Evolutionary conservation across 139 green algal genomes (phyloP).

Genomic region (Tetraselmis chui): DNA sequence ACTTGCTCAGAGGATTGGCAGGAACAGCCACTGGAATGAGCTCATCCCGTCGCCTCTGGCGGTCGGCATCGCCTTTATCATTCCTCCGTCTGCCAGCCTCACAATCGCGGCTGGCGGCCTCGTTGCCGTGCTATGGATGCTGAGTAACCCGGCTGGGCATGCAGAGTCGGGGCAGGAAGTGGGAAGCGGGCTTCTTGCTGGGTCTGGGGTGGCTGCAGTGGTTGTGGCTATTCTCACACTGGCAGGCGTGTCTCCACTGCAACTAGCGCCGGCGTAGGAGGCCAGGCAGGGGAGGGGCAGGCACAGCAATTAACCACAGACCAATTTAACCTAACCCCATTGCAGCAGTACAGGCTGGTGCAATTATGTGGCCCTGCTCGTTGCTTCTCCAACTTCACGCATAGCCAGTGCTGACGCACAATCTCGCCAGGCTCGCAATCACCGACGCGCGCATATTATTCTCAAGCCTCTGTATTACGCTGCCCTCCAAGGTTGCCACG

Average conservation of each 20-base stretch:
- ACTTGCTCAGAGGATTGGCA: neutral
- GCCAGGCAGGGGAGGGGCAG: too few relatives aligned
- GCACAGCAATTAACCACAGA: too few relatives aligned
- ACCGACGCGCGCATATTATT: too few relatives aligned
- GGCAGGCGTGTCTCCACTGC: neutral
- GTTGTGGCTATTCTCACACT: conserved; percentile 2
- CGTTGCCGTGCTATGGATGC: neutral
- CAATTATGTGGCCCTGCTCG: too few relatives aligned
- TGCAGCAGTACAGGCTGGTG: too few relatives aligned
- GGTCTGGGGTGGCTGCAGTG: neutral
- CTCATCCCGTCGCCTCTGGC: neutral
- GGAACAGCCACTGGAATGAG: neutral
- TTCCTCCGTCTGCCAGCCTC: conserved; percentile 7
- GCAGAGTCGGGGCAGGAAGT: neutral
- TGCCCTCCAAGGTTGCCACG: too few relatives aligned
- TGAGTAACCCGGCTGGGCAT: neutral
- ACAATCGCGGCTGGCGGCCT: neutral
- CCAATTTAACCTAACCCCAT: too few relatives aligned
- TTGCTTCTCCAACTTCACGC: too few relatives aligned
- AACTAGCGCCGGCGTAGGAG: too few relatives aligned
- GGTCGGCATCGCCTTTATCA: conserved; percentile 12
- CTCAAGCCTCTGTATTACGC: too few relatives aligned
- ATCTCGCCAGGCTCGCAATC: too few relatives aligned
- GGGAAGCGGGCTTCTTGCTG: conserved; percentile 5
- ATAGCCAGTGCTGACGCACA: too few relatives aligned